These are phyloP conservation scores for Penicillium sp. DNA, from an alignment of 2,329 filamentous ascomycete species.

Conservation along the genomic window DNA sequence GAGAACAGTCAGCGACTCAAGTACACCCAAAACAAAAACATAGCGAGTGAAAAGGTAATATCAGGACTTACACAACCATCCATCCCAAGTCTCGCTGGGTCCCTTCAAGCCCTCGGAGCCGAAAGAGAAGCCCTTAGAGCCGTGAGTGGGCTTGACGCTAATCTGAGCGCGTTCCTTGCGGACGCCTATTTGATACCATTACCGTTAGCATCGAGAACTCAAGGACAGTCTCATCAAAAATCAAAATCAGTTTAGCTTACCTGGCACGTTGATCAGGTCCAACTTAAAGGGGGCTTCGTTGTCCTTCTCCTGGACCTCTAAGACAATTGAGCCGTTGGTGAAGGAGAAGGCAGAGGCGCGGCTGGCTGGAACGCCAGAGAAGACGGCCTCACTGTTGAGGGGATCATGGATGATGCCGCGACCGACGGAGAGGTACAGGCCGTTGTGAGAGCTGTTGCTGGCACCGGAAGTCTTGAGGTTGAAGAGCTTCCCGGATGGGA, in stretches of 20 bases:
- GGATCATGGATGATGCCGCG: constrained; percentile 13
- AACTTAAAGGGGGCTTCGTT: constrained; percentile 13
- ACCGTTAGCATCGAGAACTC: neutral
- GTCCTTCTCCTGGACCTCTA: constrained; percentile 5
- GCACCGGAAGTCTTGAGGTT: constrained; percentile 20
- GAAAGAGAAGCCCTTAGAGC: constrained; percentile 16
- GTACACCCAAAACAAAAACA: too few species aligned
- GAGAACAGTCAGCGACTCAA: neutral
- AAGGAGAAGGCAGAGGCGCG: constrained; percentile 15
- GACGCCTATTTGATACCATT: neutral
- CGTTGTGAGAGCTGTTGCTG: constrained; percentile 18
- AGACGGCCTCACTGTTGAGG: constrained; percentile 18
- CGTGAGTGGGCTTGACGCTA: constrained; percentile 15
- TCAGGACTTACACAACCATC: constrained; percentile 37
- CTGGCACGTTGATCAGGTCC: constrained; percentile 12
- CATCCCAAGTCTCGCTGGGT: constrained; percentile 11
- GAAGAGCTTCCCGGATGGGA: constrained; percentile 21
- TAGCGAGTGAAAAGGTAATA: neutral
- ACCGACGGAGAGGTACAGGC: constrained; percentile 13
- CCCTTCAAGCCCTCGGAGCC: neutral
- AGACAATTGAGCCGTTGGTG: constrained; percentile 14
- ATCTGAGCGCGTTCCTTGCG: constrained; percentile 17
- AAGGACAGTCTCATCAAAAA: neutral
- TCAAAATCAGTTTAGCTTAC: neutral
- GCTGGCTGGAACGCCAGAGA: constrained; percentile 6